Percentiles rank a stretch among this genome's conserved stretches.
These are phyloP conservation scores for Nadsonia commutata DNA, from an alignment of 1,139 yeast genomes.

Conservation along the genomic window DNA sequence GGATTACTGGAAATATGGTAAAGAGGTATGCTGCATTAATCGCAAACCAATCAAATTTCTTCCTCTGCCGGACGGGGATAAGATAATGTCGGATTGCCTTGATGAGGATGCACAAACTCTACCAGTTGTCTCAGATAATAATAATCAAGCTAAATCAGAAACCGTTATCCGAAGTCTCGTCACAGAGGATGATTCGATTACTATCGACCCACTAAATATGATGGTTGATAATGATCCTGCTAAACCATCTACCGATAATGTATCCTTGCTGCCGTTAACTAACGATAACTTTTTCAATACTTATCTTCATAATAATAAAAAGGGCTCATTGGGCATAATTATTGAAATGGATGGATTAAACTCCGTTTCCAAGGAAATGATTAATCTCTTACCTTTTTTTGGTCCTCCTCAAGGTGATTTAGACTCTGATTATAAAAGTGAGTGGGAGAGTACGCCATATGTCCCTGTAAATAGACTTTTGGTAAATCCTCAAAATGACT, in stretches of 20 bases:
- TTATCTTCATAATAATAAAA: neutral
- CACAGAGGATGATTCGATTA: neutral
- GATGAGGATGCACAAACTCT: slow-evolving; percentile 4
- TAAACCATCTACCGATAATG: no score
- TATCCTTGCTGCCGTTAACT: neutral
- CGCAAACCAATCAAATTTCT: slow-evolving; percentile 26
- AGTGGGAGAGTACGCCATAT: neutral
- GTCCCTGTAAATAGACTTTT: neutral
- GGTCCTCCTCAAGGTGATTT: neutral
- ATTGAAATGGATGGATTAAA: neutral
- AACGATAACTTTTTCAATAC: neutral
- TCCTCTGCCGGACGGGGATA: slow-evolving; percentile 7
- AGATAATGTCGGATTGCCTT: neutral
- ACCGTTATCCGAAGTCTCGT: neutral
- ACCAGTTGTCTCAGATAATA: slow-evolving; percentile 4
- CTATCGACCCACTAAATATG: no score
- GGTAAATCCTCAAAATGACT: neutral
- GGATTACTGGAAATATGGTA: slow-evolving; percentile 71
- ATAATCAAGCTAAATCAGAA: slow-evolving; percentile 1
- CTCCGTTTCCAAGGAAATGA: neutral
- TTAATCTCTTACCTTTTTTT: neutral
- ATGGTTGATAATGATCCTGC: no score
- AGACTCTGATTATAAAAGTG: neutral
- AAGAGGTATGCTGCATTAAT: slow-evolving; percentile 44
- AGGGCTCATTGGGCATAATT: neutral